phyloP scores from a whole-genome alignment of 2,329 filamentous ascomycete genomes.

The Zasmidium citrigriseum region DNA sequence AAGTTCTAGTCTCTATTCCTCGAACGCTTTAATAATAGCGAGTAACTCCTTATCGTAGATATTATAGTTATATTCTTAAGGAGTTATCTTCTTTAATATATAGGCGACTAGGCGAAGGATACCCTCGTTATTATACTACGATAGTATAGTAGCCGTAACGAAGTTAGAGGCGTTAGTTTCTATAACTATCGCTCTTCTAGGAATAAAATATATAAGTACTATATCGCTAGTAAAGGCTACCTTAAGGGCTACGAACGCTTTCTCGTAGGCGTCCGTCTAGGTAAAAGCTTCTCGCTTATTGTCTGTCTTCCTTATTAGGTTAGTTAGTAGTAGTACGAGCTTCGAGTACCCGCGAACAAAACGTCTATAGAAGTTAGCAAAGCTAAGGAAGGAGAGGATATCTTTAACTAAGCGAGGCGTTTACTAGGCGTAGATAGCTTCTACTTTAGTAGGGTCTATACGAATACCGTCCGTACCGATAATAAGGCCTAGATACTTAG shows the following conservation, averaged over 20 bases:
- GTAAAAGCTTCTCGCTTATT: neutral
- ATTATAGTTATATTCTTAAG: slow-evolving; percentile 13
- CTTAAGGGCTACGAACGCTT: slow-evolving; percentile 3
- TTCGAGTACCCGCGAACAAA: slow-evolving; percentile 1
- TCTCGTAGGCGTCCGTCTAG: too few species aligned
- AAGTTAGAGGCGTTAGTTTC: too few species aligned
- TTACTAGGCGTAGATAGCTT: neutral
- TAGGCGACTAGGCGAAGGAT: slow-evolving; percentile 1
- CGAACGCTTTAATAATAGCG: slow-evolving; percentile 32
- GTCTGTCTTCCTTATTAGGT: neutral
- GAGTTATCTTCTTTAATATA: slow-evolving; percentile 14
- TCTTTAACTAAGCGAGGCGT: slow-evolving; percentile 1
- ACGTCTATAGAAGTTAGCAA: slow-evolving; percentile 6
- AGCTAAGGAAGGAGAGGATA: slow-evolving; percentile 2
- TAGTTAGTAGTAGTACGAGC: neutral
- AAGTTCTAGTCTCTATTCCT: slow-evolving; percentile 30
- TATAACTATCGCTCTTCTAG: too few species aligned
- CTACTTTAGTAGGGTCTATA: too few species aligned
- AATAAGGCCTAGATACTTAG: too few species aligned
- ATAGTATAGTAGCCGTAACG: too few species aligned
- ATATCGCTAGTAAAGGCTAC: neutral
- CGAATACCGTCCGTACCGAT: too few species aligned
- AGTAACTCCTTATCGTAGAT: slow-evolving; percentile 28
- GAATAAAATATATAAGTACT: neutral
- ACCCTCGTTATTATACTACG: neutral